Evolutionary conservation across 1,139 yeast genomes (phyloP).

Genomic region (Petasospora fabianii): DNA sequence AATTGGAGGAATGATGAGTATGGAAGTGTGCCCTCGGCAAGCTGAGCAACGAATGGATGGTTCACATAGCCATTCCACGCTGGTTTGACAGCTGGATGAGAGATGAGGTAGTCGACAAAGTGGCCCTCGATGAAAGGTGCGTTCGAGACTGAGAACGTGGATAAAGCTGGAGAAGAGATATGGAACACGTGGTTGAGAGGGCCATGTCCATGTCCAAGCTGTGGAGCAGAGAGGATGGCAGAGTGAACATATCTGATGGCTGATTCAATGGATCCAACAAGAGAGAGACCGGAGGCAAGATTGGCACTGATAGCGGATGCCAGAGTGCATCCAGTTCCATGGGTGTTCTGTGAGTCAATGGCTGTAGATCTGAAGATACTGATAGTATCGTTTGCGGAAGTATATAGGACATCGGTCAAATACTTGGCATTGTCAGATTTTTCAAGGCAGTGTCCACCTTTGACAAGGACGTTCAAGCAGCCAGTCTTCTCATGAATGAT

Average conservation of each 20-base stretch:
- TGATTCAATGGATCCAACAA: slow-evolving; percentile 48
- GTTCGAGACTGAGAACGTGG: slow-evolving; percentile 21
- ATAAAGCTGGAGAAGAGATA: slow-evolving; percentile 28
- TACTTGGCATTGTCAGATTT: slow-evolving; percentile 17
- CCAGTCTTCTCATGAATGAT: slow-evolving; percentile 40
- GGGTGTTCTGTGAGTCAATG: slow-evolving; percentile 55
- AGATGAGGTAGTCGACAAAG: slow-evolving; percentile 48
- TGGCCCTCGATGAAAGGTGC: slow-evolving; percentile 30
- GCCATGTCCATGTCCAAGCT: slow-evolving; percentile 62
- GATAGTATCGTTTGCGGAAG: slow-evolving; percentile 36
- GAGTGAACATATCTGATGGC: slow-evolving; percentile 65
- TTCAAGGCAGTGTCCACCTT: slow-evolving; percentile 74
- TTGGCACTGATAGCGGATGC: slow-evolving; percentile 80
- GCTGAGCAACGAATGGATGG: slow-evolving; percentile 56
- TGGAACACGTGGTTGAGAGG: slow-evolving; percentile 63
- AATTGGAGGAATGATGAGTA: slow-evolving; percentile 51
- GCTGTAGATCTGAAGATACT: slow-evolving; percentile 48
- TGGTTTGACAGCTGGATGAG: slow-evolving; percentile 52
- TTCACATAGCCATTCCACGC: slow-evolving; percentile 57
- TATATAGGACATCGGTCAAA: slow-evolving; percentile 61
- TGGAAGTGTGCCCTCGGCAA: slow-evolving; percentile 53
- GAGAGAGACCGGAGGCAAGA: slow-evolving; percentile 49
- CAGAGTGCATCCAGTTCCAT: slow-evolving; percentile 91
- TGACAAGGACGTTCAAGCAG: slow-evolving; percentile 58
- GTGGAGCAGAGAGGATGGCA: slow-evolving; percentile 45